phyloP scores from a whole-genome alignment of 202 grass and related monocot genomes.

The Carex arenaria region DNA sequence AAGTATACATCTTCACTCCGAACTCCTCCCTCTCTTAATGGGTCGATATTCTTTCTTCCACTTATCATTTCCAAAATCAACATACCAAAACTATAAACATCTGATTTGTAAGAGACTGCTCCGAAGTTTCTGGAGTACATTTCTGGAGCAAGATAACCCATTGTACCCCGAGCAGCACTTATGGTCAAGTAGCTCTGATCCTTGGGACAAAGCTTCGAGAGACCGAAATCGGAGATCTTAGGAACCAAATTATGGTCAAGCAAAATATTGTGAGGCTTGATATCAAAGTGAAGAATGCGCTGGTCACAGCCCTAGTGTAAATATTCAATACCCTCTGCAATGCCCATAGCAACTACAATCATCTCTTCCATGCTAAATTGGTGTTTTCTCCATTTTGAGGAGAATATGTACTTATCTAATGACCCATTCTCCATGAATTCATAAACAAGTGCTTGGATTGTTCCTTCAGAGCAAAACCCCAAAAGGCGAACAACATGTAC shows the following conservation, averaged over 20 bases:
- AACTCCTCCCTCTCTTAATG: not conserved
- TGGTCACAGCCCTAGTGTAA: constrained; percentile 51
- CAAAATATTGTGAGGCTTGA: constrained; percentile 52
- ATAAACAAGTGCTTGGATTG: constrained; percentile 29
- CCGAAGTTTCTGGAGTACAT: constrained; percentile 56
- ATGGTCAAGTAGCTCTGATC: constrained; percentile 51
- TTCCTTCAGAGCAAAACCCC: constrained; percentile 39
- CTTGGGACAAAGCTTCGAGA: constrained; percentile 18
- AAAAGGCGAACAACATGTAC: constrained; percentile 40
- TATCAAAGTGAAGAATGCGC: constrained; percentile 61
- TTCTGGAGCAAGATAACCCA: constrained; percentile 71
- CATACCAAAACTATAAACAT: constrained; percentile 65
- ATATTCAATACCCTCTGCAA: constrained; percentile 33
- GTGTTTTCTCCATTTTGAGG: not conserved
- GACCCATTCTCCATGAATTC: constrained; percentile 41
- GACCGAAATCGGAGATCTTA: constrained; percentile 59
- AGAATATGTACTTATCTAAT: constrained; percentile 42
- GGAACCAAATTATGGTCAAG: constrained; percentile 39
- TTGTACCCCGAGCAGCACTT: constrained; percentile 42
- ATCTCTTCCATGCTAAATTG: constrained; percentile 22
- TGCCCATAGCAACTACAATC: constrained; percentile 19
- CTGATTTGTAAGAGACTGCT: constrained; percentile 48
- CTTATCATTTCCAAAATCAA: constrained; percentile 61
- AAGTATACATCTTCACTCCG: too few species aligned
- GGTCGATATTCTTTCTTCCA: constrained; percentile 34